Evolutionary conservation across 2,329 filamentous ascomycete genomes (phyloP), one percentile per base, ranked within the genome.

Genomic region (Colletotrichum siamense): DNA sequence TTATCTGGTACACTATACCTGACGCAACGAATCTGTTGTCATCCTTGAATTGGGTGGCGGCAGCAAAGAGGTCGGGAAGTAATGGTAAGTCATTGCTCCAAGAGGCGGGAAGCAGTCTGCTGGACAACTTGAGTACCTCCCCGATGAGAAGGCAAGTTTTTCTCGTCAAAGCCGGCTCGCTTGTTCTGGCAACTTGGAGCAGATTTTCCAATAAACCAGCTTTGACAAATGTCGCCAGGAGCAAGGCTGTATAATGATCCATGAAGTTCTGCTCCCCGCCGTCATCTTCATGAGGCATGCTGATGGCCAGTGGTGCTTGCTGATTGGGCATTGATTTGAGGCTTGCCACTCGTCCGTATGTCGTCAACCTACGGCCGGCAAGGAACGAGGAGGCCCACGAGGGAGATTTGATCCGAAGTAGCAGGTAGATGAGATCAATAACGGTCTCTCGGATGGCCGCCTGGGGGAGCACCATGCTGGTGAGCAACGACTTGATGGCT

Each of bases 321-420:
- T 90, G 90, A 16, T 82, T 83, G 9, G 86, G 84, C 32, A 92
- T 89, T 2, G 93, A 89, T 79, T 95, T 95, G 68, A 99, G 87
- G 77, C 95, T 97, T 9, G 95, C 93, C 49, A 99, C 96, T 80
- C 98, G 92, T n/a, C 96, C 96, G 83, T 99, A 99, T 0, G 97
- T 99, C 1, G 98, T 99, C 63, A 99, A 88, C 76, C 98, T 91
- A 79, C 97, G 92, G 9, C 97, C 98, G 44, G 98, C 97, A 63
- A 99, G 90, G 83, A 98, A 99, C 0, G 96, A 98, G 0, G 95
- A 96, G 9, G 97, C 98, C 97, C 97, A 99, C 10, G 96, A 93
- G 59, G 97, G 93, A 75, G 96, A 94, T 80, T 99, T 99, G 82
- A 99, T 98, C 44, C 96, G 93, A 68, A 99, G 85, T 4, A 94